phyloP scores from a whole-genome alignment of 441 rosid genomes.

The Aleurites moluccanus region DNA sequence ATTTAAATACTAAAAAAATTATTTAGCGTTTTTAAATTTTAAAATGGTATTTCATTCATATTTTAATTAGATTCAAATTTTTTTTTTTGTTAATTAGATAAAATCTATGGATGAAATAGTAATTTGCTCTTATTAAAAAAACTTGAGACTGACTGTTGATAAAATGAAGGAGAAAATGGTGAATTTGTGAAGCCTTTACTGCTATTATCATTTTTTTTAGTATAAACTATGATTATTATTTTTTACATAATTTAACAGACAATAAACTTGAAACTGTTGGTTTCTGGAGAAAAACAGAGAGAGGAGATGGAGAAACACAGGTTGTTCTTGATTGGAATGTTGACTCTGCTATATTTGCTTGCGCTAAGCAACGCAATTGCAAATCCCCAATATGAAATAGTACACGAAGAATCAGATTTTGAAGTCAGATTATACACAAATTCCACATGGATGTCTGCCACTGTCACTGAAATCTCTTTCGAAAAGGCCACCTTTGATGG shows the following conservation, averaged over 20 bases:
- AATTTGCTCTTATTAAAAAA: too few species aligned
- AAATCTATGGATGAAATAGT: too few species aligned
- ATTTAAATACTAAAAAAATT: too few species aligned
- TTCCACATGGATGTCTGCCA: conserved; percentile 64
- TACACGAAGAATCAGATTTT: conserved; percentile 63
- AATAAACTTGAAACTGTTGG: neutral
- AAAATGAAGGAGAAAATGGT: neutral
- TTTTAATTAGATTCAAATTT: too few species aligned
- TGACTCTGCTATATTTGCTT: conserved; percentile 23
- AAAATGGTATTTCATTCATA: too few species aligned
- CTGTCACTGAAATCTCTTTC: conserved; percentile 51
- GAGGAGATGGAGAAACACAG: conserved; percentile 32
- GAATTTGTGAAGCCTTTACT: neutral
- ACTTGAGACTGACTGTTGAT: too few species aligned
- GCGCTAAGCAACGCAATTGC: conserved; percentile 35
- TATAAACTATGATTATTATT: too few species aligned
- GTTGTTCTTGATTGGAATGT: conserved; percentile 9
- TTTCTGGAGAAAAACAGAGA: neutral
- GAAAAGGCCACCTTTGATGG: conserved; percentile 57
- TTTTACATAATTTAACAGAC: neutral
- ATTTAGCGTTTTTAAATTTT: too few species aligned
- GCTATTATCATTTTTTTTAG: neutral
- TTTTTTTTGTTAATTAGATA: too few species aligned
- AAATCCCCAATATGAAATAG: conserved; percentile 53
- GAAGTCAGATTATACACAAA: conserved; percentile 52